A percentile compares a stretch with the other conserved stretches of the same genome.
Conservation (phyloP, 139 green algal species). For the Chlamydomonas sphaeroides region DNA sequence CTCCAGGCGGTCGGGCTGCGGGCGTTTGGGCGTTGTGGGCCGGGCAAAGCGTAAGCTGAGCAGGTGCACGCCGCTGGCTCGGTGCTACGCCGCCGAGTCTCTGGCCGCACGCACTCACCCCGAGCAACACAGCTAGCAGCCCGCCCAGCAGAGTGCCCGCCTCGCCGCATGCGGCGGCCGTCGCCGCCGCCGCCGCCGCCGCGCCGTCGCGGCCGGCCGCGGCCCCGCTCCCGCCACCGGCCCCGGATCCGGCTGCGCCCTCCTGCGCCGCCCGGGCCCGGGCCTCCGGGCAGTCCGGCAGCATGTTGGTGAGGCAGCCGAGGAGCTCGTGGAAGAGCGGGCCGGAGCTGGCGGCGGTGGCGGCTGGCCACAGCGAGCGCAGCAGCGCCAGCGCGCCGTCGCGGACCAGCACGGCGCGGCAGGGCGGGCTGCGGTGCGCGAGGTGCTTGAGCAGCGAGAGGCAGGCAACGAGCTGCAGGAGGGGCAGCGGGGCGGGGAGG, state of each 20-base stretch:
- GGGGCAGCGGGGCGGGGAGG: too few species aligned
- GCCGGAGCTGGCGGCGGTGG: constrained; percentile 17
- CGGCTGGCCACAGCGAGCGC: constrained; percentile 45
- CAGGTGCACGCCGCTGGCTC: too few species aligned
- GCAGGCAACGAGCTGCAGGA: not conserved
- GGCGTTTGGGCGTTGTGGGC: too few species aligned
- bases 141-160: constrained; percentile 3
- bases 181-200: not conserved
- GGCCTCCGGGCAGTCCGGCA: constrained; percentile 49
- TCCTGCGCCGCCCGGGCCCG: constrained; percentile 34
- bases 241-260: constrained; percentile 6
- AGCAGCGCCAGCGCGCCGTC: constrained; percentile 43
- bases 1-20: constrained; percentile 40
- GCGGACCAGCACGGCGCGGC: constrained; percentile 31
- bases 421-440: constrained; percentile 10
- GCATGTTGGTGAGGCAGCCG: constrained; percentile 54
- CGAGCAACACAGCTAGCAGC: not conserved
- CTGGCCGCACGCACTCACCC: not conserved
- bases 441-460: constrained; percentile 65
- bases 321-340: constrained; percentile 64
- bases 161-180: not conserved
- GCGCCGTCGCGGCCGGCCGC: not conserved
- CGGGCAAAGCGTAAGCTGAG: not conserved
- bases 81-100: too few species aligned
- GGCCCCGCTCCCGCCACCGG: not conserved